Percentiles rank a stretch among this genome's conserved stretches.
Conservation (phyloP, 2,329 filamentous ascomycete species). For the Beauveria australis region DNA sequence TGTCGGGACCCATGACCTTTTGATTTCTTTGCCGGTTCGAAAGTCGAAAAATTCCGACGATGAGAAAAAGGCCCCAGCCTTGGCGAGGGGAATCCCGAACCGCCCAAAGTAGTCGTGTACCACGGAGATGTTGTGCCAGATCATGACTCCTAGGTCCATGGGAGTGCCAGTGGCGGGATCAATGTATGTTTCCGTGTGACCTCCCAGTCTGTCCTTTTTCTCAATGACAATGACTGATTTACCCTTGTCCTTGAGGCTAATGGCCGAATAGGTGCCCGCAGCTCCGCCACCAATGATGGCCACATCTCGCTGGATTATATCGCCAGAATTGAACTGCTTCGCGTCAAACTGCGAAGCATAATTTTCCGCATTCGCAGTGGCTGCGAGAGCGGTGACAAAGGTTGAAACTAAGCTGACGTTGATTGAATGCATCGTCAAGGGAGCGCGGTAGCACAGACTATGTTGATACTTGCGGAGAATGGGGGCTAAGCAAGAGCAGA, state of each 20-base stretch:
- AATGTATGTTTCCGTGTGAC: not conserved
- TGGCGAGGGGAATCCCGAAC: no score
- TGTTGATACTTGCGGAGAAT: no score
- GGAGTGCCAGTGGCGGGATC: not conserved
- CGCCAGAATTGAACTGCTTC: not conserved
- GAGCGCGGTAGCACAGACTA: no score
- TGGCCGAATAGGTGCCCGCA: constrained; percentile 31
- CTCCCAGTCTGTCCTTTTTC: constrained; percentile 17
- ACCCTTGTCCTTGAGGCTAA: constrained; percentile 27
- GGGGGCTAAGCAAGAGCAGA: no score
- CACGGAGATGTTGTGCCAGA: not conserved
- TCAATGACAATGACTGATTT: constrained; percentile 33
- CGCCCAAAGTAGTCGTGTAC: not conserved
- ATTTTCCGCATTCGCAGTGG: no score
- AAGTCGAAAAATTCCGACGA: no score
- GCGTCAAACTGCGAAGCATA: not conserved
- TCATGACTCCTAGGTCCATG: not conserved
- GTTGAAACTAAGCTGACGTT: no score
- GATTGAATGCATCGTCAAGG: no score
- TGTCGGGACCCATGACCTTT: no score
- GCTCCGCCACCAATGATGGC: constrained; percentile 28
- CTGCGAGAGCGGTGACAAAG: no score
- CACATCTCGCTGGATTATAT: not conserved
- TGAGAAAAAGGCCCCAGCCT: no score
- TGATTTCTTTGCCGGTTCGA: no score